Base-by-base conservation (phyloP, 148 eudicot species). In the Chenopodium formosanum region DNA sequence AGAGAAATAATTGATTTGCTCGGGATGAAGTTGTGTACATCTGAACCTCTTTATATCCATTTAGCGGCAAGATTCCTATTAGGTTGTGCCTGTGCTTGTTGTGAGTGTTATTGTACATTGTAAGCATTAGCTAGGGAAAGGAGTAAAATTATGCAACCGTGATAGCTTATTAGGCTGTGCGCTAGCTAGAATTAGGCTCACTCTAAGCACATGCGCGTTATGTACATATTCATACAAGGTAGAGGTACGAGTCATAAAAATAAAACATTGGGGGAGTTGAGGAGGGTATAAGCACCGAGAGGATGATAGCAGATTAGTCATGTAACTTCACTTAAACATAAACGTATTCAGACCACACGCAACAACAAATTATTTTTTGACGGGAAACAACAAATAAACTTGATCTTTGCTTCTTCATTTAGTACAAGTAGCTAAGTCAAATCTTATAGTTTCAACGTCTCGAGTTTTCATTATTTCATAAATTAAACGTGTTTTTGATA, bases 11-110 rank as follows among this genome's bases (percentile, higher is more conserved):
- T 67, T 20, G 19, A 34, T 70, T 70, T 17, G 23, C 40, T 29
- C n/a, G 16, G 46, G 69, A 50, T 80, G 64, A 80, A 48, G 62
- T 48, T 50, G 67, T 46, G 74, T 74, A 81, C 67, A 81, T 75
- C 73, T 34, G 19, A 75, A 32, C 73, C 66, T 46, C 22, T 73
- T 20, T 12, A 22, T 47, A 22, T 58, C 46, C 25, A 40, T 19
- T 44, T 53, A 58, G 82, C 58, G 71, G 71, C 29, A 29, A 25
- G 75, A 22, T 80, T 72, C 12, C 47, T 80, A 9, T 66, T 67
- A 11, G 62, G 62, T 44, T 23, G 29, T 67, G 10, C 66, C 66
- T 56, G 31, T 64, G 29, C 29, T 68, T 69, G 73, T 44, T 50
- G 14, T 23, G 19, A 19, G 23, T 46, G 58, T 46, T 73, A 73